These are phyloP conservation scores for Theileria annulata DNA, from an alignment of 169 alveolate genomes.

Conservation along the genomic window DNA sequence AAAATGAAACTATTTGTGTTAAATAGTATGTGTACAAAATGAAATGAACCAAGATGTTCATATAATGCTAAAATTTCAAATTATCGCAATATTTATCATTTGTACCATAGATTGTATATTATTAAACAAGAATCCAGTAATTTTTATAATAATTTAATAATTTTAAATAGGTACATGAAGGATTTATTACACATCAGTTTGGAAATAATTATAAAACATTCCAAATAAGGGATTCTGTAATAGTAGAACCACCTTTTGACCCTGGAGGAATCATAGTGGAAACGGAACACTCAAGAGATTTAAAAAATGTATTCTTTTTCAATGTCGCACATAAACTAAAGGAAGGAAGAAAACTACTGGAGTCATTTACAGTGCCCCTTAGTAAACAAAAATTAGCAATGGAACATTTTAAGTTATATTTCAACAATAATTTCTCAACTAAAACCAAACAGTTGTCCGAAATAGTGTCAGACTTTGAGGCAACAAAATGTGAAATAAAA, in stretches of 20 bases:
- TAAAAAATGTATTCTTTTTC: slow-evolving; percentile 48
- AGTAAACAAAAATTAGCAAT: slow-evolving; percentile 47
- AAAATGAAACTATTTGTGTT: background rate
- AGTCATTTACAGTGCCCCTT: slow-evolving; percentile 38
- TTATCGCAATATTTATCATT: slow-evolving; percentile 3
- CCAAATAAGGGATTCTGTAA: background rate
- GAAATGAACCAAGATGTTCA: slow-evolving; percentile 21
- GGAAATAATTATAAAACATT: background rate
- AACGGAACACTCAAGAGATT: background rate
- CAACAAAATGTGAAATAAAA: slow-evolving; percentile 4
- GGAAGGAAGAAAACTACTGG: slow-evolving; percentile 55
- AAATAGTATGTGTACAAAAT: background rate
- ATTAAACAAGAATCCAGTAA: background rate
- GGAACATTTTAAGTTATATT: slow-evolving; percentile 48
- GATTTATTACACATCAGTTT: slow-evolving; percentile 14
- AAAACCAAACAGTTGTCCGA: slow-evolving; percentile 25
- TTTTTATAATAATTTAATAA: background rate
- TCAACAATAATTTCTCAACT: slow-evolving; percentile 23
- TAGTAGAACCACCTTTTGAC: slow-evolving; percentile 2
- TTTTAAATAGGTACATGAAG: background rate
- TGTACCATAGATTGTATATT: slow-evolving; percentile 1
- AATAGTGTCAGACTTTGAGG: slow-evolving; percentile 14
- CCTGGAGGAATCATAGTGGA: background rate
- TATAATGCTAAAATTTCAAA: background rate
- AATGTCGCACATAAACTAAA: slow-evolving; percentile 65